Conservation (phyloP, 257 asterid genomes). For the Primulina huaijiensis region DNA sequence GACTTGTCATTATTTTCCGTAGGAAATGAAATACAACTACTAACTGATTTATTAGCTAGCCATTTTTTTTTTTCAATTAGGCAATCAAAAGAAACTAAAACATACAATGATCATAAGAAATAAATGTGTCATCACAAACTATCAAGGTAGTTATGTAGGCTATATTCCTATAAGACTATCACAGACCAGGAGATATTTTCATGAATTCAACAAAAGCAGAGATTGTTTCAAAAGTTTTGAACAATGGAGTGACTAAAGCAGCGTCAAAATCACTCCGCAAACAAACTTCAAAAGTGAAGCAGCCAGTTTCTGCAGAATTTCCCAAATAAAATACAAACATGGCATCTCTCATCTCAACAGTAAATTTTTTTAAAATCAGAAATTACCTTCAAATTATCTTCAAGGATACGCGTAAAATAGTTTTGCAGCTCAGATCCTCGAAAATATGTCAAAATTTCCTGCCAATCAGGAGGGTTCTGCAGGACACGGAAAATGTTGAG, state of each 20-base stretch:
- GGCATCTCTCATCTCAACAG: neutral
- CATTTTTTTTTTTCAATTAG: neutral
- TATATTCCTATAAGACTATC: neutral
- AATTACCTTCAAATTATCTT: constrained; percentile 88
- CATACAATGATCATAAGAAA: neutral
- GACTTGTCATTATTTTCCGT: neutral
- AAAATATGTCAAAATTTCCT: constrained; percentile 91
- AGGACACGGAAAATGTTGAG: constrained; percentile 27
- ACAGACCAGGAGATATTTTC: neutral
- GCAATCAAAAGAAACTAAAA: neutral
- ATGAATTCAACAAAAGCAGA: neutral
- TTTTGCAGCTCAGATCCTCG: constrained; percentile 98
- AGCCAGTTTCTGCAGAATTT: neutral
- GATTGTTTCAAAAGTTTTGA: no score
- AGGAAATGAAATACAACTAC: neutral
- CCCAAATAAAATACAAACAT: neutral
- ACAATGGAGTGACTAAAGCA: neutral
- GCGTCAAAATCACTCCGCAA: neutral
- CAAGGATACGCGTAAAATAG: constrained; percentile 92
- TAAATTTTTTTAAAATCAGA: constrained; percentile 1
- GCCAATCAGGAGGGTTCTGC: constrained; percentile 99
- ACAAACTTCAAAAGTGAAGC: neutral
- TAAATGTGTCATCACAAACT: neutral
- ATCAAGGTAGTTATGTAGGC: neutral
- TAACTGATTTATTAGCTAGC: neutral